Evolutionary conservation across 257 asterid genomes (phyloP), one percentile per base, ranked within the genome.

Genomic region (Petunia secreta): DNA sequence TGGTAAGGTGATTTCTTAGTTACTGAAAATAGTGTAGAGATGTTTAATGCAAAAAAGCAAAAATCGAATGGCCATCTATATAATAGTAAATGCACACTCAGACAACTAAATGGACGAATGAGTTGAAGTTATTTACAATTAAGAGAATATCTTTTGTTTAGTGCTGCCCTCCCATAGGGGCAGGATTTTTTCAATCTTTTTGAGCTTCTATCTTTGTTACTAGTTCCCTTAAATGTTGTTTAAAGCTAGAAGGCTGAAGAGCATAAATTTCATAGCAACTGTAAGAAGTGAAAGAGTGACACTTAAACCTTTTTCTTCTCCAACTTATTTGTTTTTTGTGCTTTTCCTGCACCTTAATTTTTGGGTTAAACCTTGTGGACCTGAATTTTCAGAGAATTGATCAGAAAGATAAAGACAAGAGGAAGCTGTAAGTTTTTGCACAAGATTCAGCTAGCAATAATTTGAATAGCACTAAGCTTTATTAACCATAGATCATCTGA

Each of bases 231-330:
- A 66, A 36, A 15, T 36, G 53, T 66, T 14, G 53, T 66, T 53
- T 38, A 39, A 38, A 38, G 50, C 16, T 37, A 64, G 48, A 64
- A 64, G 48, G 73, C 34, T 38, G 41, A 64, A 64, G 48, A 37
- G 38, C 50, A 38, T 13, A 64, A 57, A 57, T 11, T 38, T 65
- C 14, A 10, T 7, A 39, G 71, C 8, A 66, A 40, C 11, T 66
- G 53, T 40, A 52, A 66, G 75, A 66, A 66, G 53, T 66, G 34
- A 15, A 66, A 66, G 75, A 66, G 75, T 41, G 54, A 25, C 75
- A 66, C 38, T 15, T 15, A 16, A 66, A 1, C 41, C 41, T 69
- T 69, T 69, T 25, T 46, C 4, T 69, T 69, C 41, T 46, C 16
- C 77, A 48, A 13, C 5, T 44, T 48, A 44, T 44, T 44, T 44